These are phyloP conservation scores for Rhodosporidiobolus odoratus DNA, from an alignment of 768 basidiomycete genomes.

Conservation along the genomic window DNA sequence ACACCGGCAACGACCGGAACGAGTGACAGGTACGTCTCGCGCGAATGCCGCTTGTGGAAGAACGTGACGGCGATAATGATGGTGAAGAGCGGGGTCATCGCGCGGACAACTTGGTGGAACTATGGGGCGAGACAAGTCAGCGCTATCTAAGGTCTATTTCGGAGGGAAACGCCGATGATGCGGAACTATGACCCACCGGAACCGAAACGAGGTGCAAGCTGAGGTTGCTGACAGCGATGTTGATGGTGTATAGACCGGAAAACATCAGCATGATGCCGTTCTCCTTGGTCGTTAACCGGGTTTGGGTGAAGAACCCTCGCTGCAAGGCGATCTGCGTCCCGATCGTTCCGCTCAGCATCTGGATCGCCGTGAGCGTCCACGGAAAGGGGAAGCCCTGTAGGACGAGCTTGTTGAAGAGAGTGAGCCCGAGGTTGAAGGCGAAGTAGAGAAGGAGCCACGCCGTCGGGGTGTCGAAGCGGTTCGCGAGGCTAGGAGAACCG, in stretches of 20 bases:
- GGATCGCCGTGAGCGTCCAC: slow-evolving; percentile 87
- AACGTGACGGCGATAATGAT: slow-evolving; percentile 69
- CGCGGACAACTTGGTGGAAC: slow-evolving; percentile 97
- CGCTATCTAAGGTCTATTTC: no score
- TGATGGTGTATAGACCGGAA: slow-evolving; percentile 84
- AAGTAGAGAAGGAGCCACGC: slow-evolving; percentile 79
- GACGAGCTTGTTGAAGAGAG: slow-evolving; percentile 90
- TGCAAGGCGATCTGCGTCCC: slow-evolving; percentile 68
- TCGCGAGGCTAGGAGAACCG: not conserved
- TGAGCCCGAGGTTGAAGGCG: slow-evolving; percentile 80
- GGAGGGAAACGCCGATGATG: not conserved
- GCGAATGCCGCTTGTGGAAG: slow-evolving; percentile 59
- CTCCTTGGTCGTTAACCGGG: slow-evolving; percentile 54
- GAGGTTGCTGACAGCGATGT: slow-evolving; percentile 90
- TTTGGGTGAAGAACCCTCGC: slow-evolving; percentile 57
- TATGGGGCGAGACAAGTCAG: slow-evolving; percentile 44
- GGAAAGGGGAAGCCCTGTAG: slow-evolving; percentile 91
- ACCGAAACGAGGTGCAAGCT: slow-evolving; percentile 51
- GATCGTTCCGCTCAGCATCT: slow-evolving; percentile 75
- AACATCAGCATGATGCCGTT: slow-evolving; percentile 67
- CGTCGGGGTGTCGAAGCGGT: slow-evolving; percentile 25
- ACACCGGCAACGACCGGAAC: slow-evolving; percentile 84
- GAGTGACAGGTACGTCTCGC: slow-evolving; percentile 63
- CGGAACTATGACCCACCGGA: slow-evolving; percentile 34
- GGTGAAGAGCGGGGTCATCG: slow-evolving; percentile 86